Evolutionary conservation across 1,284 basidiomycete species (phyloP), one percentile per base, ranked within the genome.

Genomic region (Somion occarium): DNA sequence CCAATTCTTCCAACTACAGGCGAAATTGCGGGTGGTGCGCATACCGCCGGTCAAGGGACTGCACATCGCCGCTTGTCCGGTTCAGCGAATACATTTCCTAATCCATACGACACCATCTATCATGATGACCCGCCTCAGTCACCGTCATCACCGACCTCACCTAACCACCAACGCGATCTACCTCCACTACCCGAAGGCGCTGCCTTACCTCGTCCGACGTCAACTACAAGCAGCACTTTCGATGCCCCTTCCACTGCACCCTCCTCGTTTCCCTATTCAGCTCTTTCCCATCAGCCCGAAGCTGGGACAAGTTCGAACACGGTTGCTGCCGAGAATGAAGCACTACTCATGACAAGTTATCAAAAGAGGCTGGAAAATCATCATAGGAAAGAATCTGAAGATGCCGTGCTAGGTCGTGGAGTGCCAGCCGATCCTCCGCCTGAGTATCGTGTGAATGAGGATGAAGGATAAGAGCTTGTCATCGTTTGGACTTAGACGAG

Each of bases 341-440:
- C 19, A 9, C 19, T 22, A 3, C n/a, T 19, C 4, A 43, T 66
- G 47, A 52, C 57, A n/a, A 54, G 50, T 2, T 64, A 64, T 45
- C 62, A 66, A 54, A 66, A 64, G 53, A 54, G 54, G 24, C 49
- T 66, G 43, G 62, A 66, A 53, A 58, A 56, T 7, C 62, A 66
- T 30, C 58, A 63, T 43, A 53, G 55, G 46, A 62, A 64, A 49
- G 60, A 61, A 25, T 49, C 50, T 20, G 53, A 57, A 25, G 50
- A 49, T 42, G 44, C 38, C 22, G 45, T 39, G 48, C 55, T 18
- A 38, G 51, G 48, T 43, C 47, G 18, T 27, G 37, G 27, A 19
- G 38, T 61, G 2, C 61, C 57, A 13, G 51, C 53, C 3, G 64
- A 65, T 46, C 64, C 64, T 5, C 64, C 64, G 1, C 64, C 64